Conservation (phyloP, 2,329 filamentous ascomycete species). For the Magnaporthiopsis poae region DNA sequence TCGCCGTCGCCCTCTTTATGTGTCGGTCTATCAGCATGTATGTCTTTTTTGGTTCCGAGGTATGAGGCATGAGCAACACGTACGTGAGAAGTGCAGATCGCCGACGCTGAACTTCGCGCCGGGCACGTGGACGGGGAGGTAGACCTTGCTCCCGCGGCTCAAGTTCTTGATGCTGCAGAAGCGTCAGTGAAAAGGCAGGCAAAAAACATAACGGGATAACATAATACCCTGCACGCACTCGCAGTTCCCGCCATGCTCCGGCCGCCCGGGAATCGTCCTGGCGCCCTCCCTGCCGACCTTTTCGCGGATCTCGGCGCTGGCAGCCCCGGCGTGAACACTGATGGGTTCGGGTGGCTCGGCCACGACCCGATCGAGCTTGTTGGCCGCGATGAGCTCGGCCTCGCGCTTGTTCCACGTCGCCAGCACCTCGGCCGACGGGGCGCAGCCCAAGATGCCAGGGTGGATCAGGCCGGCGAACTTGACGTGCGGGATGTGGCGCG, state of each 20-base stretch:
- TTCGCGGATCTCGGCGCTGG: conserved; percentile 45
- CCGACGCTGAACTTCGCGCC: conserved; percentile 87
- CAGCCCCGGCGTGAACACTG: conserved; percentile 65
- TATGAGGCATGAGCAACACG: conserved; percentile 11
- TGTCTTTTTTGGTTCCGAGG: too few species aligned
- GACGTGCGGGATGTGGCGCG: conserved; percentile 76
- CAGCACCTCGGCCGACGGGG: conserved; percentile 68
- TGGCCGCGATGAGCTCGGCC: conserved; percentile 62
- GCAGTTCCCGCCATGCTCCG: conserved; percentile 83
- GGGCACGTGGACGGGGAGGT: conserved; percentile 73
- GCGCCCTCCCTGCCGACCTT: conserved; percentile 71
- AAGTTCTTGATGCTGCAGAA: conserved; percentile 23
- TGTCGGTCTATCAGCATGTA: neutral
- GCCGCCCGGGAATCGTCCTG: conserved; percentile 71
- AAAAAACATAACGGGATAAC: too few species aligned
- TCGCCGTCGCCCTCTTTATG: conserved; percentile 70
- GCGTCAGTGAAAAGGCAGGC: too few species aligned
- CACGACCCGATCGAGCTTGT: conserved; percentile 58
- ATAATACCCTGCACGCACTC: too few species aligned
- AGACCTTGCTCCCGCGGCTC: conserved; percentile 51
- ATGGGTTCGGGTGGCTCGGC: conserved; percentile 64
- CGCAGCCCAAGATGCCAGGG: conserved; percentile 82
- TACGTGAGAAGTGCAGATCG: conserved; percentile 71
- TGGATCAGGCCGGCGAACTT: conserved; percentile 84
- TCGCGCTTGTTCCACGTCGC: conserved; percentile 78